Conservation (phyloP, 2,329 filamentous ascomycete species). For the Huntiella moniliformis region DNA sequence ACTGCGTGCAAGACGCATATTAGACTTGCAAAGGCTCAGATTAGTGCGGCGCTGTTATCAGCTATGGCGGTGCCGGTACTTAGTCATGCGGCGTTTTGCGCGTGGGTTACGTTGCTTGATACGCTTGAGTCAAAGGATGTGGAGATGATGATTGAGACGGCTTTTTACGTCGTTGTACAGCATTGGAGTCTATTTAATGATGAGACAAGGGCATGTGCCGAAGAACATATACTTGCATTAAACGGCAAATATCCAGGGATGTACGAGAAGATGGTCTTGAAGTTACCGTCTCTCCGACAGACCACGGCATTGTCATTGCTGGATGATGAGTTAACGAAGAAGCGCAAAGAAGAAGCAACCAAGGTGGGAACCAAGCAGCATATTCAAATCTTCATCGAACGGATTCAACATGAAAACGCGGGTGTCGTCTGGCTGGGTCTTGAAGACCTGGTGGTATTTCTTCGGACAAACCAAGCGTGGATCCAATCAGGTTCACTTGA, state of each 20-base stretch:
- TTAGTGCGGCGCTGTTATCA: slow-evolving; percentile 79
- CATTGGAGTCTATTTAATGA: slow-evolving; percentile 56
- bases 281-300: slow-evolving; percentile 57
- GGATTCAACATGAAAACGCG: slow-evolving; percentile 66
- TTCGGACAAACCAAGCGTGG: slow-evolving; percentile 55
- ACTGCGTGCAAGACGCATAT: slow-evolving; percentile 54
- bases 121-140: slow-evolving; percentile 64
- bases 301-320: slow-evolving; percentile 52
- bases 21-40: slow-evolving; percentile 71
- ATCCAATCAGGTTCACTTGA: slow-evolving; percentile 63
- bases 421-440: slow-evolving; percentile 72
- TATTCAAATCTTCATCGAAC: slow-evolving; percentile 41
- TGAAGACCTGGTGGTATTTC: slow-evolving; percentile 53
- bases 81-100: slow-evolving; percentile 60
- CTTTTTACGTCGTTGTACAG: slow-evolving; percentile 67
- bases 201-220: slow-evolving; percentile 38
- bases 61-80: slow-evolving; percentile 58
- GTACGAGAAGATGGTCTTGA: slow-evolving; percentile 48
- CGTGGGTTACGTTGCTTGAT: slow-evolving; percentile 65
- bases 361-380: slow-evolving; percentile 16
- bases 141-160: slow-evolving; percentile 64
- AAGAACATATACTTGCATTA: slow-evolving; percentile 44
- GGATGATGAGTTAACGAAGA: slow-evolving; percentile 36
- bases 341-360: slow-evolving; percentile 31
- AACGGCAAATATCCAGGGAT: slow-evolving; percentile 41